Base-by-base conservation (phyloP, 805 yeast genomes). In the Candida yuanshanica region DNA sequence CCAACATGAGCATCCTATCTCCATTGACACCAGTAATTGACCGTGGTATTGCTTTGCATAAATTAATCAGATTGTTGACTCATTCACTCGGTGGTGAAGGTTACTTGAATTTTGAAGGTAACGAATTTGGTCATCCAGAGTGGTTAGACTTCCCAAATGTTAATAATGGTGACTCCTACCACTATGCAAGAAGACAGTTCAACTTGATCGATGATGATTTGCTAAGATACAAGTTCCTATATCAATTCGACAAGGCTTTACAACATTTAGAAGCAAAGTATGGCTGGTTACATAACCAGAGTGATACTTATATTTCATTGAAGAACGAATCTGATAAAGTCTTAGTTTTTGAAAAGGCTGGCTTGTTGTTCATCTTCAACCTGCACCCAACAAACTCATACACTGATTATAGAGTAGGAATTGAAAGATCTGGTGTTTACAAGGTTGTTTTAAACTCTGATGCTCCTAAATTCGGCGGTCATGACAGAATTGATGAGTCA, bases 121-220 rank as follows among this genome's bases (percentile, higher is more conserved):
- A 91, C 57, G 99, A 91, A 65, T 91, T 93, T 66, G 99, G 99
- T 14, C 99, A 91, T 56, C 99, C 98, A 4, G 99, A 91, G 61
- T 91, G 99, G 99, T 75, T 93, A 39, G 99, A 91, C 63, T 93
- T 91, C 72, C 98, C 99, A 12, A 79, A 96, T 55, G 82, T 50
- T 22, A 96, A 96, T 26, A 93, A 91, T 63, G 74, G 74, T 21
- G 89, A 88, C 60, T 82, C 93, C 16, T 91, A 85, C 65, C 93
- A 86, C 65, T 91, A 93, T 57, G 96, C 97, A 2, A 77, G 98
- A 58, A 78, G 99, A 55, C 99, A 91, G 64, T 93, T 90, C 73
- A 88, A 88, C 56, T 72, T 91, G 52, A 76, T 83, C 27, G 81
- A 83, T 41, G 97, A 93, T 59, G 76, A 81, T 21, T 64, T 87